phyloP scores from a whole-genome alignment of 352 stramenopile genomes.

The Phytopythium sindhum region DNA sequence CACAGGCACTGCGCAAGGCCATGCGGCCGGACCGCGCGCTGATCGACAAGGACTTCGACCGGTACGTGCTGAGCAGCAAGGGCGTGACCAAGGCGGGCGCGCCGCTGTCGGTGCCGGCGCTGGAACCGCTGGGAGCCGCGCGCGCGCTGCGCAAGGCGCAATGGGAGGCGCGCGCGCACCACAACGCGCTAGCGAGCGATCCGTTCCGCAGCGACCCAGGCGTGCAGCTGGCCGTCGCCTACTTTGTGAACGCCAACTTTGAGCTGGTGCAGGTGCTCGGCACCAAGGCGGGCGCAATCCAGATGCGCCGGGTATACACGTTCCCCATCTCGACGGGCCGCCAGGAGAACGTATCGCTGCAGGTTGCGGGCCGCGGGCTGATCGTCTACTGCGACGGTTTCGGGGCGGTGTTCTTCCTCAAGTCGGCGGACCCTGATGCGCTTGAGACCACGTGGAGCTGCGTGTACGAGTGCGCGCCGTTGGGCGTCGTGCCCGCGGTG shows the following conservation, averaged over 20 bases:
- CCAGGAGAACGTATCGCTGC: constrained; percentile 59
- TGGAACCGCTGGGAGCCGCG: constrained; percentile 40
- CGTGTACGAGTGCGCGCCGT: constrained; percentile 52
- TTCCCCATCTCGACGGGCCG: constrained; percentile 34
- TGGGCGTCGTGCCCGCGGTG: constrained; percentile 30
- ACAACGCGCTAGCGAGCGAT: constrained; percentile 60
- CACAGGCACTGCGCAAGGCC: constrained; percentile 8
- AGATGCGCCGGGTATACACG: constrained; percentile 29
- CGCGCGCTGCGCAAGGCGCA: constrained; percentile 64
- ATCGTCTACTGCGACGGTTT: constrained; percentile 67
- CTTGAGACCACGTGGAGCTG: constrained; percentile 30
- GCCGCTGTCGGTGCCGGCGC: constrained; percentile 23
- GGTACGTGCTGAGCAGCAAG: constrained; percentile 55
- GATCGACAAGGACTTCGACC: constrained; percentile 78
- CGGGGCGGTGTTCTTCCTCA: constrained; percentile 50
- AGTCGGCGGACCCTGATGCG: constrained; percentile 22
- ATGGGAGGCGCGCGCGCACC: constrained; percentile 64
- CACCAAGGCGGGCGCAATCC: constrained; percentile 18
- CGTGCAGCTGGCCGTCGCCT: constrained; percentile 37
- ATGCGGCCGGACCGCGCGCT: constrained; percentile 68
- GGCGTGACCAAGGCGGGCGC: constrained; percentile 25
- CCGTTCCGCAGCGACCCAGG: constrained; percentile 42
- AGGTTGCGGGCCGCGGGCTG: constrained; percentile 53
- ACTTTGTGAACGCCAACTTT: constrained; percentile 62
- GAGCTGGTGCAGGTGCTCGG: constrained; percentile 58